Conservation (phyloP, 768 basidiomycete genomes). For the Pleurotus sapidus region DNA sequence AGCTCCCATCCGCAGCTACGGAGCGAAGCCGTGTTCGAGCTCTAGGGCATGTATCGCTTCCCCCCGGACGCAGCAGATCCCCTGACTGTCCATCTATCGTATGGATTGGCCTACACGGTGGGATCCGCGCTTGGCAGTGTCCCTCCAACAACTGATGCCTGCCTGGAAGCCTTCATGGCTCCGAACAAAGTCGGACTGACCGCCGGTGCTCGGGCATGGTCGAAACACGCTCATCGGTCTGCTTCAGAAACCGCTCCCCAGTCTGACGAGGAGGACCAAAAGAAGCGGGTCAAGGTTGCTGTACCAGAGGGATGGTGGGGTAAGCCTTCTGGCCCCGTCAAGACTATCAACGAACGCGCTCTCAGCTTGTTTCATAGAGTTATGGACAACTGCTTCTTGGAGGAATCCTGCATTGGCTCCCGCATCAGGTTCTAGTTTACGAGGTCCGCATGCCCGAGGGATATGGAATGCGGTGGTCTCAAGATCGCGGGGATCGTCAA, state of each 20-base stretch:
- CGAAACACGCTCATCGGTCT: slow-evolving; percentile 63
- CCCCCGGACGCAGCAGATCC: slow-evolving; percentile 20
- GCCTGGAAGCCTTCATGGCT: slow-evolving; percentile 48
- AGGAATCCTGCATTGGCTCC: slow-evolving; percentile 63
- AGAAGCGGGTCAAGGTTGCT: slow-evolving; percentile 14
- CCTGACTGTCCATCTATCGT: slow-evolving; percentile 41
- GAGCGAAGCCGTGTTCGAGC: slow-evolving; percentile 12
- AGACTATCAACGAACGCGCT: slow-evolving; percentile 50
- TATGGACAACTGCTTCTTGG: slow-evolving; percentile 52
- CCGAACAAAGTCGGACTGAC: slow-evolving; percentile 50
- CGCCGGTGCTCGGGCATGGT: slow-evolving; percentile 63
- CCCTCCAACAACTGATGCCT: slow-evolving; percentile 47
- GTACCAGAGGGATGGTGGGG: slow-evolving; percentile 55
- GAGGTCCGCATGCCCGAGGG: slow-evolving; percentile 57
- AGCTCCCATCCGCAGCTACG: slow-evolving; percentile 13
- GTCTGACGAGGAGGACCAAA: slow-evolving; percentile 9
- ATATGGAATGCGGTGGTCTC: slow-evolving; percentile 70
- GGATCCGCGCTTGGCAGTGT: slow-evolving; percentile 54
- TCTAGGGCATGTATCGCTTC: not conserved
- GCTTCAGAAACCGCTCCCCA: slow-evolving; percentile 13
- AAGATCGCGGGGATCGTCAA: slow-evolving; percentile 29
- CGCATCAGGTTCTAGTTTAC: slow-evolving; percentile 60
- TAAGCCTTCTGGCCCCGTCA: slow-evolving; percentile 48
- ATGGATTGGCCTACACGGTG: slow-evolving; percentile 55
- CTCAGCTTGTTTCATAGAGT: slow-evolving; percentile 51